These are phyloP conservation scores for Brassica rapa DNA, from an alignment of 345 rosid genomes.

Conservation along the genomic window DNA sequence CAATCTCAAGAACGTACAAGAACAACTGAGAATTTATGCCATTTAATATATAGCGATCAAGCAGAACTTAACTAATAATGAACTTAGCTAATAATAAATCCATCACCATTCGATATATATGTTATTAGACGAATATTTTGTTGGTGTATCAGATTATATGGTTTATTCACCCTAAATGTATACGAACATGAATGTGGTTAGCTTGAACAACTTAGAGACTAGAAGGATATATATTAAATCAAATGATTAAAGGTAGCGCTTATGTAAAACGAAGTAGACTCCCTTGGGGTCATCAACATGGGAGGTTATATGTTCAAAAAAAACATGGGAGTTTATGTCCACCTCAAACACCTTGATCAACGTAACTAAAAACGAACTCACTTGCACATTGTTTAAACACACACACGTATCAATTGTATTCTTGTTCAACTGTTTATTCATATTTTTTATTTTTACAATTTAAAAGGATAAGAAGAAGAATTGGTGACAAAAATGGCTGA, in stretches of 20 bases:
- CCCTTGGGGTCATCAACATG: conserved; percentile 20
- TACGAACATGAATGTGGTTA: neutral
- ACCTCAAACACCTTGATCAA: conserved; percentile 10
- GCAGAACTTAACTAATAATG: neutral
- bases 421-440: neutral
- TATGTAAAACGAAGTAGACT: conserved; percentile 14
- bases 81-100: neutral
- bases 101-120: neutral
- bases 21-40: neutral
- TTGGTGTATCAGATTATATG: neutral
- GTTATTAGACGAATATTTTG: neutral
- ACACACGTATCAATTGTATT: neutral
- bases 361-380: neutral
- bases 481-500: conserved; percentile 24
- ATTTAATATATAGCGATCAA: neutral
- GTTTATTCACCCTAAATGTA: neutral
- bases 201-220: neutral
- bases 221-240: neutral
- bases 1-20: neutral
- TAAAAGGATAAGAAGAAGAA: conserved; percentile 32
- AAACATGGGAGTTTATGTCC: conserved; percentile 9
- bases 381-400: conserved; percentile 18
- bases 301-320: neutral
- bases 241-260: neutral
- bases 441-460: neutral